These are phyloP conservation scores for Rhizophagus clarus DNA, from an alignment of 192 early-diverging fungal genomes.

Conservation along the genomic window DNA sequence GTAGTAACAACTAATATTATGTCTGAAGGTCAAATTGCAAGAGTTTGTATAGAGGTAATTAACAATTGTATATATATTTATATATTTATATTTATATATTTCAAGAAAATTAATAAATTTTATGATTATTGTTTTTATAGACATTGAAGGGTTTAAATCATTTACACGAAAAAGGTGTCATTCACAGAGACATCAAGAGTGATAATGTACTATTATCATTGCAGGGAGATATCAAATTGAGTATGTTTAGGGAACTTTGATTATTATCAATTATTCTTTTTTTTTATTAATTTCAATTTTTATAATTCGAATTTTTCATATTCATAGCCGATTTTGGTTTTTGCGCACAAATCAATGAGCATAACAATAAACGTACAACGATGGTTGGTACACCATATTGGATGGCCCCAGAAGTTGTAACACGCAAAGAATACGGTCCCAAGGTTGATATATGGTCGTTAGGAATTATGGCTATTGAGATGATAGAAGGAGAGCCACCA, in stretches of 20 bases:
- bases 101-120: constrained; percentile 1
- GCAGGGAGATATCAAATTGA: constrained; percentile 73
- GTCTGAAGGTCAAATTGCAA: constrained; percentile 80
- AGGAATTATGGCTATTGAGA: constrained; percentile 97
- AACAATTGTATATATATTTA: constrained; percentile 23
- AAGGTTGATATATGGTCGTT: constrained; percentile 98
- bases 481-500: constrained; percentile 97
- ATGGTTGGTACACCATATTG: constrained; percentile 92
- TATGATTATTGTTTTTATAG: constrained; percentile 40
- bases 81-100: neutral
- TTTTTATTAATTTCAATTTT: neutral
- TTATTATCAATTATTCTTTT: constrained; percentile 18
- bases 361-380: constrained; percentile 69
- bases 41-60: constrained; percentile 69
- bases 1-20: constrained; percentile 77
- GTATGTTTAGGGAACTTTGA: constrained; percentile 39
- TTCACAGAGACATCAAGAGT: constrained; percentile 87
- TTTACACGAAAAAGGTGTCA: constrained; percentile 72
- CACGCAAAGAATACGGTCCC: constrained; percentile 84
- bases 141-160: constrained; percentile 73
- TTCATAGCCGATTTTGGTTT: constrained; percentile 82
- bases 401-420: constrained; percentile 99
- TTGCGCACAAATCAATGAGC: constrained; percentile 76
- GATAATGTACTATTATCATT: constrained; percentile 78
- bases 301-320: neutral